phyloP scores from a whole-genome alignment of 495 filamentous ascomycete genomes.

The Penicillium desertorum region DNA sequence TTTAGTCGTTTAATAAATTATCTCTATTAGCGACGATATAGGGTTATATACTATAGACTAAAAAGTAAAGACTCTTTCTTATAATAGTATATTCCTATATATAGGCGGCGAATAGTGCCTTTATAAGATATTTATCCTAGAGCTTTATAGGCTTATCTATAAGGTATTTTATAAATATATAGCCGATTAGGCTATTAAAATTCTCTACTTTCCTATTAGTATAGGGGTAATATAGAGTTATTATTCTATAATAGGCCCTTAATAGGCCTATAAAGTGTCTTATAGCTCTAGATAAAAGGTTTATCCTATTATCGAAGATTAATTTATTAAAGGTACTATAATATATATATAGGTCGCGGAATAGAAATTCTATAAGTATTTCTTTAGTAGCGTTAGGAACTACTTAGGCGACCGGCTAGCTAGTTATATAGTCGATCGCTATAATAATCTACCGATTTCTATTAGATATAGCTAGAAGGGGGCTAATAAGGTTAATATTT shows the following conservation, averaged over 20 bases:
- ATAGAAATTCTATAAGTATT: neutral
- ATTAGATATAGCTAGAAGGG: neutral
- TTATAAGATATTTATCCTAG: neutral
- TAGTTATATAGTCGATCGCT: neutral
- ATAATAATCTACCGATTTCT: conserved; percentile 6
- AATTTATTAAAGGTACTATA: neutral
- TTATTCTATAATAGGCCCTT: neutral
- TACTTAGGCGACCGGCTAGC: neutral
- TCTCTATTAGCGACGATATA: neutral
- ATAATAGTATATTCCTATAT: neutral
- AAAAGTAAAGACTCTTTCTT: neutral
- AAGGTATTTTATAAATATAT: conserved; percentile 10
- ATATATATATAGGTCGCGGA: neutral
- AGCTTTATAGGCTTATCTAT: neutral
- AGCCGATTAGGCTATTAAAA: neutral
- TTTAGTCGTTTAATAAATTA: neutral
- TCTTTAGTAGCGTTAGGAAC: neutral
- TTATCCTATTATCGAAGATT: conserved; percentile 2
- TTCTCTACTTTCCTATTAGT: conserved; percentile 5
- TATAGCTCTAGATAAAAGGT: neutral
- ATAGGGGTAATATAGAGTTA: neutral
- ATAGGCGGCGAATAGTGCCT: neutral
- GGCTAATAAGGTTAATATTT: conserved; percentile 1
- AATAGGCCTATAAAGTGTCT: neutral
- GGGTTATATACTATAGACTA: conserved; percentile 1